A percentile compares a stretch with the other conserved stretches of the same genome.
phyloP scores from a whole-genome alignment of 352 stramenopile species.

The Globisporangium ultimum region DNA sequence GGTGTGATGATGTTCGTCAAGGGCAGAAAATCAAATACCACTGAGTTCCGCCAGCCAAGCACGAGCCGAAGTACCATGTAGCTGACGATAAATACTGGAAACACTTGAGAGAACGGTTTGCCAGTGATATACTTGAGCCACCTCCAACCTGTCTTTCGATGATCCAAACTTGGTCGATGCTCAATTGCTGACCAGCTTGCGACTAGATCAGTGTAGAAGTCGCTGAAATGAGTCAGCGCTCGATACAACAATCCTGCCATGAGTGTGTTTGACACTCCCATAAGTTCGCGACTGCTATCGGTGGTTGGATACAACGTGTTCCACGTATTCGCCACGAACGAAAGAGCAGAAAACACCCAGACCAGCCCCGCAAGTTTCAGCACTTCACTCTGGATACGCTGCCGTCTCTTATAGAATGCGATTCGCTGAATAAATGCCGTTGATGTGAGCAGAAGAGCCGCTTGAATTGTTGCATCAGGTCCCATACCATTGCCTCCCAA shows the following conservation, averaged over 20 bases:
- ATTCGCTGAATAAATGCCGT: conserved; percentile 22
- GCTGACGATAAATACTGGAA: conserved; percentile 12
- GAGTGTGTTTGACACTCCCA: conserved; percentile 24
- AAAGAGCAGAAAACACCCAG: conserved; percentile 16
- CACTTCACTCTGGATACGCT: conserved; percentile 23
- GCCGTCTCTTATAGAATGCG: conserved; percentile 6
- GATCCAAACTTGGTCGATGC: not conserved
- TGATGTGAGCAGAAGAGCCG: conserved; percentile 9
- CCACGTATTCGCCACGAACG: conserved; percentile 17
- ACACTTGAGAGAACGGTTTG: conserved; percentile 7
- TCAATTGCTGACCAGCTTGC: conserved; percentile 10
- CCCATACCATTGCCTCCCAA: conserved; percentile 10
- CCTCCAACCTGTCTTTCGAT: conserved; percentile 1
- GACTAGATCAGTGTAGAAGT: conserved; percentile 24
- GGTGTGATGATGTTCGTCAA: conserved; percentile 36
- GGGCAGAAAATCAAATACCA: conserved; percentile 43
- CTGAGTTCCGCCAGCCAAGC: conserved; percentile 21
- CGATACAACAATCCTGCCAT: conserved; percentile 26
- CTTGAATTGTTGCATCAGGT: conserved; percentile 8
- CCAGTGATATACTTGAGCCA: conserved; percentile 9
- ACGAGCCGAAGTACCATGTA: conserved; percentile 26
- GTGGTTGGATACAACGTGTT: conserved; percentile 11
- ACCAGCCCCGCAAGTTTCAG: conserved; percentile 10
- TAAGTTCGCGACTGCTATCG: conserved; percentile 16
- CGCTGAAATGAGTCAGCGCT: conserved; percentile 26